Conservation (phyloP, 1,284 basidiomycete species). For the Clitocybe nebularis region DNA sequence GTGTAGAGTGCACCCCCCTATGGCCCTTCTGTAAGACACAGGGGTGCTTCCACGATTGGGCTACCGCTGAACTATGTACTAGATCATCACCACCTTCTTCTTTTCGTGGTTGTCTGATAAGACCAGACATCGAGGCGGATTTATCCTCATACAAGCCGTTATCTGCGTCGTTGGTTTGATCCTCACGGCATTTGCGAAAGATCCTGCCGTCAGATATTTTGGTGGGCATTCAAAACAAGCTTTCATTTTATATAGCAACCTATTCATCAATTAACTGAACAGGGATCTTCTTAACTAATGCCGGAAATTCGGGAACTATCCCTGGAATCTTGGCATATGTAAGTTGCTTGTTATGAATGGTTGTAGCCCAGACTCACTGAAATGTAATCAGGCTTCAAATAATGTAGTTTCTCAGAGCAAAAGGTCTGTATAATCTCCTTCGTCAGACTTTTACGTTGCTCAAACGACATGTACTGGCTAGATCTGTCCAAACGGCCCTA, state of each 20-base stretch:
- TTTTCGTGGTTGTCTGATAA: slow-evolving; percentile 39
- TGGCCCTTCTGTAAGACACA: slow-evolving; percentile 32
- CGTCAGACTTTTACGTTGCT: not conserved
- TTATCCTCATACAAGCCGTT: slow-evolving; percentile 31
- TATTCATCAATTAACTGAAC: not conserved
- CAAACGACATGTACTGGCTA: slow-evolving; percentile 12
- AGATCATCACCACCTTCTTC: slow-evolving; percentile 33
- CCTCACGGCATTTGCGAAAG: slow-evolving; percentile 34
- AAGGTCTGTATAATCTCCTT: slow-evolving; percentile 20
- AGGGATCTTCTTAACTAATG: slow-evolving; percentile 40
- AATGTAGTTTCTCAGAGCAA: slow-evolving; percentile 44
- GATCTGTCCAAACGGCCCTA: slow-evolving; percentile 37
- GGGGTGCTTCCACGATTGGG: not conserved
- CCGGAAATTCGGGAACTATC: slow-evolving; percentile 35
- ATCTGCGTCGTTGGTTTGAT: slow-evolving; percentile 33
- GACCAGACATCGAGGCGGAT: slow-evolving; percentile 33
- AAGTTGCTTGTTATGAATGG: slow-evolving; percentile 11
- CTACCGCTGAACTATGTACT: slow-evolving; percentile 5
- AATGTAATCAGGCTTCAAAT: slow-evolving; percentile 32
- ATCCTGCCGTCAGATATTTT: slow-evolving; percentile 34
- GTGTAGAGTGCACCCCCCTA: slow-evolving; percentile 36
- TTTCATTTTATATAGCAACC: not conserved
- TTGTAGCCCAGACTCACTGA: slow-evolving; percentile 2
- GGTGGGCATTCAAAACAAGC: slow-evolving; percentile 32
- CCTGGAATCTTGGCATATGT: slow-evolving; percentile 40